These are phyloP conservation scores for Coemansia guatemalensis DNA, from an alignment of 192 early-diverging fungal genomes.

Conservation along the genomic window DNA sequence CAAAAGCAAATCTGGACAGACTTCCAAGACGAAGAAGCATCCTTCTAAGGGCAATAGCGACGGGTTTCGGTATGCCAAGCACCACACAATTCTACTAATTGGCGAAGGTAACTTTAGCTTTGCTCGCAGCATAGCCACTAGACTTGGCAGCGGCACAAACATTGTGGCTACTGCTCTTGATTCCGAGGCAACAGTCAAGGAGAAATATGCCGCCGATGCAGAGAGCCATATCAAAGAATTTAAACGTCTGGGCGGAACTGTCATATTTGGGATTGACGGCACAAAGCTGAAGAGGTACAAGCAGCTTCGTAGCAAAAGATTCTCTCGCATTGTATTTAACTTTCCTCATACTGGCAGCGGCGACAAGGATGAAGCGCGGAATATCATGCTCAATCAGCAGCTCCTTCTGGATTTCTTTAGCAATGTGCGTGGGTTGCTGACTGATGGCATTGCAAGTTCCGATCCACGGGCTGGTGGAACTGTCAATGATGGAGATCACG, in stretches of 20 bases:
- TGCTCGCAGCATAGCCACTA: slow-evolving; percentile 65
- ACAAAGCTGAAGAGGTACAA: slow-evolving; percentile 63
- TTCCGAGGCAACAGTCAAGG: slow-evolving; percentile 57
- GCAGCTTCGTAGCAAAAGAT: slow-evolving; percentile 59
- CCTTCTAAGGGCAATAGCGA: too few species aligned
- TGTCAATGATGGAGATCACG: slow-evolving; percentile 2
- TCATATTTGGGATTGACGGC: slow-evolving; percentile 78
- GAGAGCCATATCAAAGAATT: slow-evolving; percentile 60
- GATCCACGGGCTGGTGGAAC: not conserved
- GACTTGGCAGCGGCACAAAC: slow-evolving; percentile 58
- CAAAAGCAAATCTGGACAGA: too few species aligned
- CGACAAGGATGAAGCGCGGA: slow-evolving; percentile 90
- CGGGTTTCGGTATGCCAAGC: slow-evolving; percentile 54
- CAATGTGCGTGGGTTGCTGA: slow-evolving; percentile 57
- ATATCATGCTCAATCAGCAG: slow-evolving; percentile 77
- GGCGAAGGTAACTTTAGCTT: slow-evolving; percentile 98
- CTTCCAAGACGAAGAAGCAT: too few species aligned
- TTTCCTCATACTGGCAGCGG: slow-evolving; percentile 93
- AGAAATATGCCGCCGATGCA: slow-evolving; percentile 75
- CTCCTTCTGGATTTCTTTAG: slow-evolving; percentile 65
- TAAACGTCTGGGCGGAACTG: slow-evolving; percentile 60
- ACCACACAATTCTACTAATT: slow-evolving; percentile 69
- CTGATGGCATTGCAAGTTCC: slow-evolving; percentile 12
- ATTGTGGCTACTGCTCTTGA: slow-evolving; percentile 81
- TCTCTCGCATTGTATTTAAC: slow-evolving; percentile 90